Percentiles rank a stretch among this genome's conserved stretches.
phyloP scores from a whole-genome alignment of 2,329 filamentous ascomycete species.

The Graphilbum ipis-grandicollis region DNA sequence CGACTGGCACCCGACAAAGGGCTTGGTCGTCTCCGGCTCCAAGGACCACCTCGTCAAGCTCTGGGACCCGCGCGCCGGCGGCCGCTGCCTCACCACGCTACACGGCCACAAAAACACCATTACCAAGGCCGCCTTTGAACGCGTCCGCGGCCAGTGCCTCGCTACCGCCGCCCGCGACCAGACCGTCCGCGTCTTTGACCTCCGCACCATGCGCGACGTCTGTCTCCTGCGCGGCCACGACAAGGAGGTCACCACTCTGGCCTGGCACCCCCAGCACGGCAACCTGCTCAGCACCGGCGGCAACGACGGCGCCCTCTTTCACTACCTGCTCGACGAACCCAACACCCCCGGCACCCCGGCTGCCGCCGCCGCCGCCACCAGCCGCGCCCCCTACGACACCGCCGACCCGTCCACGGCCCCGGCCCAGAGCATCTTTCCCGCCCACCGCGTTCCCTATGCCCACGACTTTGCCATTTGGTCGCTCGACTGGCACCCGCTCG shows the following conservation, averaged over 20 bases:
- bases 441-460: slow-evolving; percentile 71
- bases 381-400: slow-evolving; percentile 75
- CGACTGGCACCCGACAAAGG: slow-evolving; percentile 95
- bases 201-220: slow-evolving; percentile 97
- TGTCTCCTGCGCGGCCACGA: slow-evolving; percentile 86
- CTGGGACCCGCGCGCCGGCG: slow-evolving; percentile 92
- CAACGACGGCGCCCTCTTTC: slow-evolving; percentile 74
- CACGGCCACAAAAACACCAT: slow-evolving; percentile 97
- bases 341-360: slow-evolving; percentile 60
- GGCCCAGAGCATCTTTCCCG: slow-evolving; percentile 81
- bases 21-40: slow-evolving; percentile 82
- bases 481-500: slow-evolving; percentile 91
- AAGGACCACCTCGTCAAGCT: slow-evolving; percentile 97
- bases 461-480: slow-evolving; percentile 97
- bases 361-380: no score
- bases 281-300: slow-evolving; percentile 82
- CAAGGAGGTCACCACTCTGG: slow-evolving; percentile 82
- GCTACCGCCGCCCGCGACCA: slow-evolving; percentile 89
- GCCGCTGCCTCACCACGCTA: slow-evolving; percentile 78
- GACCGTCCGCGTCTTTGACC: slow-evolving; percentile 81
- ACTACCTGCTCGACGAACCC: slow-evolving; percentile 91
- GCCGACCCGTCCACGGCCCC: slow-evolving; percentile 64
- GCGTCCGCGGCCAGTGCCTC: slow-evolving; percentile 64
- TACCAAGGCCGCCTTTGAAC: slow-evolving; percentile 81
- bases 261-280: slow-evolving; percentile 87